phyloP scores from a whole-genome alignment of 352 stramenopile species.

The Globisporangium sylvaticum region DNA sequence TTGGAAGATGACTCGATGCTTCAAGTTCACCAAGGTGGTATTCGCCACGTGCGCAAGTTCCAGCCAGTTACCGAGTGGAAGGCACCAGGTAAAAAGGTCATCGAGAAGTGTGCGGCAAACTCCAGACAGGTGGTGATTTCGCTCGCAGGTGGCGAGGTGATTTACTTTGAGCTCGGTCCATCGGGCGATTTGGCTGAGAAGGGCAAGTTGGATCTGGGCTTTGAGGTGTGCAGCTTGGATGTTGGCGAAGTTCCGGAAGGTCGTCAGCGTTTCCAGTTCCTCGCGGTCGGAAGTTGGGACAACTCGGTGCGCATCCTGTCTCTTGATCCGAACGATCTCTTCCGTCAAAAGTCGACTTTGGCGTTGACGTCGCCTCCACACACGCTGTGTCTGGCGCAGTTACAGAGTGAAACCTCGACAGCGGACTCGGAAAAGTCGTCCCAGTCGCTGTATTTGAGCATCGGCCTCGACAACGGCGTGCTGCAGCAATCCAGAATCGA shows the following conservation, averaged over 20 bases:
- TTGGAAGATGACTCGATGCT: slow-evolving; percentile 95
- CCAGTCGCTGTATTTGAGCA: slow-evolving; percentile 77
- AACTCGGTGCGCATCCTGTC: slow-evolving; percentile 93
- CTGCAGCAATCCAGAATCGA: slow-evolving; percentile 92
- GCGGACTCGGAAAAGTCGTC: slow-evolving; percentile 49
- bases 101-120: slow-evolving; percentile 96
- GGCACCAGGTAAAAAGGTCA: slow-evolving; percentile 95
- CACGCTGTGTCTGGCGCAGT: slow-evolving; percentile 71
- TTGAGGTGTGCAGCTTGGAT: slow-evolving; percentile 97
- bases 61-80: slow-evolving; percentile 96
- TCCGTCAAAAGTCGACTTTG: slow-evolving; percentile 82
- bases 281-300: slow-evolving; percentile 94
- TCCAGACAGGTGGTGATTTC: slow-evolving; percentile 96
- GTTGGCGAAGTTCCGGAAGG: slow-evolving; percentile 93
- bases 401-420: slow-evolving; percentile 74
- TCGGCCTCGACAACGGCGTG: slow-evolving; percentile 94
- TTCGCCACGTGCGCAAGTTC: slow-evolving; percentile 94
- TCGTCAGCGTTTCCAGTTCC: slow-evolving; percentile 92
- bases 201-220: slow-evolving; percentile 92
- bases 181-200: slow-evolving; percentile 92
- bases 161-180: slow-evolving; percentile 98
- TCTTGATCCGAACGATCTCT: slow-evolving; percentile 90
- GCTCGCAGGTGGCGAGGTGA: slow-evolving; percentile 93
- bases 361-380: slow-evolving; percentile 81
- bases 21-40: slow-evolving; percentile 94